phyloP scores from a whole-genome alignment of 1,139 yeast genomes.

The Suhomyces bolitotheri region DNA sequence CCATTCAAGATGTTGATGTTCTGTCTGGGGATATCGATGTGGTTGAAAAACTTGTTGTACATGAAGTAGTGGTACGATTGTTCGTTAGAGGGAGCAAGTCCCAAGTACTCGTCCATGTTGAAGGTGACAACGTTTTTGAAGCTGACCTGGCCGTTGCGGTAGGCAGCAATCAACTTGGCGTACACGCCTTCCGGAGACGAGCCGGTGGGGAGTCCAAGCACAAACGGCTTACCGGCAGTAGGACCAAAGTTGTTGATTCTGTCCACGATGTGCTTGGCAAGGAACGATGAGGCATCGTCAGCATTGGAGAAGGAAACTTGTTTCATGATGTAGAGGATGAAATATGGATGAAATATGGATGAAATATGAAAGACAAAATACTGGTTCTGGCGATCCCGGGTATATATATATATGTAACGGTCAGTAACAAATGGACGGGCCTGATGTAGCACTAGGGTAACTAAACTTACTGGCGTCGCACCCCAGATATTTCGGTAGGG shows the following conservation, averaged over 20 bases:
- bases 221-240: slow-evolving; percentile 51
- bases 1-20: slow-evolving; percentile 62
- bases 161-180: slow-evolving; percentile 46
- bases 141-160: slow-evolving; percentile 45
- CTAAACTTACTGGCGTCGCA: slow-evolving; percentile 2
- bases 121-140: slow-evolving; percentile 60
- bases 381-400: too few species aligned
- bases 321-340: slow-evolving; percentile 28
- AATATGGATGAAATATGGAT: too few species aligned
- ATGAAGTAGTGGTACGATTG: slow-evolving; percentile 65
- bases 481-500: not conserved
- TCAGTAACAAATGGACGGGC: not conserved
- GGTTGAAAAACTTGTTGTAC: slow-evolving; percentile 59
- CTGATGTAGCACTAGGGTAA: not conserved
- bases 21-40: slow-evolving; percentile 54
- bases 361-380: too few species aligned
- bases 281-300: slow-evolving; percentile 49
- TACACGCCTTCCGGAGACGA: slow-evolving; percentile 66
- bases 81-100: slow-evolving; percentile 47
- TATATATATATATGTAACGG: slow-evolving; percentile 1
- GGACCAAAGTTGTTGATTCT: slow-evolving; percentile 50
- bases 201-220: slow-evolving; percentile 65
- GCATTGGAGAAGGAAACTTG: slow-evolving; percentile 41
- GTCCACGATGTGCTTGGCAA: slow-evolving; percentile 50
- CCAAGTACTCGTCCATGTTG: slow-evolving; percentile 64